A percentile compares a stretch with the other conserved stretches of the same genome.
These are phyloP conservation scores for Bolboschoenoplectus hybrid DNA, from an alignment of 202 grass and related monocot genomes.

Conservation along the genomic window DNA sequence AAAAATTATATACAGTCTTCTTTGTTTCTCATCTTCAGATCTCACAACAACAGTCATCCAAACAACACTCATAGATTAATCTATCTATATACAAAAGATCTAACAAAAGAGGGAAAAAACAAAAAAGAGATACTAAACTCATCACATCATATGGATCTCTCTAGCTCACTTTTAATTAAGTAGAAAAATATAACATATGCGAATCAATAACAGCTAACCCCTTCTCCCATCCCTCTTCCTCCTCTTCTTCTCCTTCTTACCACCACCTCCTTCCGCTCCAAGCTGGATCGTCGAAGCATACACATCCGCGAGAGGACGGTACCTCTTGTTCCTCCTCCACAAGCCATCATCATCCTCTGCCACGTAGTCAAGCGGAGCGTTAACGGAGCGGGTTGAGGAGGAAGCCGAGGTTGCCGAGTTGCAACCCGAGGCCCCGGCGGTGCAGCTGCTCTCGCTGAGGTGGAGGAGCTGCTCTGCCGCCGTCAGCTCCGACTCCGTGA, in stretches of 20 bases:
- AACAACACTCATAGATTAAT: constrained; percentile 8
- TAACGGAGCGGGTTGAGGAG: constrained; percentile 40
- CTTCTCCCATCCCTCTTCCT: constrained; percentile 39
- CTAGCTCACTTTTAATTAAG: background rate
- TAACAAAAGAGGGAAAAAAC: constrained; percentile 20
- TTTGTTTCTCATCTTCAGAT: constrained; percentile 1
- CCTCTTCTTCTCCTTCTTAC: constrained; percentile 25
- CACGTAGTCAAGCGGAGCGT: background rate
- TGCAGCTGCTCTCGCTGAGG: constrained; percentile 50
- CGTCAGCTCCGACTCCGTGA: constrained; percentile 46
- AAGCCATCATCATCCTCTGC: constrained; percentile 43
- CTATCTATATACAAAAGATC: constrained; percentile 22
- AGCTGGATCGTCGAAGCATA: constrained; percentile 48
- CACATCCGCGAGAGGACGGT: constrained; percentile 56
- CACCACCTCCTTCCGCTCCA: background rate
- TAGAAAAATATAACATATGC: background rate
- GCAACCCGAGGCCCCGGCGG: background rate
- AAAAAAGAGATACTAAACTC: constrained; percentile 21
- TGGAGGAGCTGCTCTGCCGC: constrained; percentile 43
- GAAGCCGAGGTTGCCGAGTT: constrained; percentile 6
- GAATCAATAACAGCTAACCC: constrained; percentile 28
- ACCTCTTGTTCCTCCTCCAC: constrained; percentile 38
- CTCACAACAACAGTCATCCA: constrained; percentile 17
- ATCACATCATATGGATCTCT: constrained; percentile 10
- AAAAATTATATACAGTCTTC: background rate